A percentile compares a stretch with the other conserved stretches of the same genome.
These are phyloP conservation scores for Biscogniauxia sp. DNA, from an alignment of 2,329 filamentous ascomycete genomes.

Conservation along the genomic window DNA sequence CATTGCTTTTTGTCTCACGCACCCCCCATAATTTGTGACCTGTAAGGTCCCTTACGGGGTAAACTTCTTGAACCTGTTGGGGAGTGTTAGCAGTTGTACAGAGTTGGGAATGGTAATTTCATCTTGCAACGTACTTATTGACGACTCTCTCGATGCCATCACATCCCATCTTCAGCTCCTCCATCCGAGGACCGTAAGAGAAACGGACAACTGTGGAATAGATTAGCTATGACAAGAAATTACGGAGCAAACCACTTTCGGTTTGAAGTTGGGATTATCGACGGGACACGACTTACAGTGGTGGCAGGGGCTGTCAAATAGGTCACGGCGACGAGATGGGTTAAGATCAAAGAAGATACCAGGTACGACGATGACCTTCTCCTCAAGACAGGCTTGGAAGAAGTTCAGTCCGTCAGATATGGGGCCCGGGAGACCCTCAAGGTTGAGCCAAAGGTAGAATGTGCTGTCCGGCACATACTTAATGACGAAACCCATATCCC, in stretches of 20 bases:
- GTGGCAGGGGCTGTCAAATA: constrained; percentile 94
- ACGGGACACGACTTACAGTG: constrained; percentile 50
- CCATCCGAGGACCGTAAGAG: constrained; percentile 81
- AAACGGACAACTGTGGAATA: constrained; percentile 62
- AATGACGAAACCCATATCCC: constrained; percentile 83
- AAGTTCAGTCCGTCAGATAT: constrained; percentile 95
- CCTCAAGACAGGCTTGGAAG: constrained; percentile 88
- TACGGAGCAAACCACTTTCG: not conserved
- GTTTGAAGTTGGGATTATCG: not conserved
- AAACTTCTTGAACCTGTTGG: constrained; percentile 28
- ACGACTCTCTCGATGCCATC: constrained; percentile 84
- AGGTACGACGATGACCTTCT: constrained; percentile 95
- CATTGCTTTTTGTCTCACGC: not conserved
- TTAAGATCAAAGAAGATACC: constrained; percentile 98
- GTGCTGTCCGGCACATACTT: constrained; percentile 84
- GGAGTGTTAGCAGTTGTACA: not conserved
- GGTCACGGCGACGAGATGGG: constrained; percentile 79
- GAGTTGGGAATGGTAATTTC: not conserved
- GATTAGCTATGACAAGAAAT: constrained; percentile 1
- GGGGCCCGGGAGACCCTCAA: constrained; percentile 67
- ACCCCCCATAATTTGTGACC: not conserved
- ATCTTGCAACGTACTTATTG: constrained; percentile 55
- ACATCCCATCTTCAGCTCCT: constrained; percentile 72
- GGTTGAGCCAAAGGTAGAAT: constrained; percentile 82
- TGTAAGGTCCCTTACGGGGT: constrained; percentile 6